phyloP scores from a whole-genome alignment of 345 rosid species.

The Linum tenue region DNA sequence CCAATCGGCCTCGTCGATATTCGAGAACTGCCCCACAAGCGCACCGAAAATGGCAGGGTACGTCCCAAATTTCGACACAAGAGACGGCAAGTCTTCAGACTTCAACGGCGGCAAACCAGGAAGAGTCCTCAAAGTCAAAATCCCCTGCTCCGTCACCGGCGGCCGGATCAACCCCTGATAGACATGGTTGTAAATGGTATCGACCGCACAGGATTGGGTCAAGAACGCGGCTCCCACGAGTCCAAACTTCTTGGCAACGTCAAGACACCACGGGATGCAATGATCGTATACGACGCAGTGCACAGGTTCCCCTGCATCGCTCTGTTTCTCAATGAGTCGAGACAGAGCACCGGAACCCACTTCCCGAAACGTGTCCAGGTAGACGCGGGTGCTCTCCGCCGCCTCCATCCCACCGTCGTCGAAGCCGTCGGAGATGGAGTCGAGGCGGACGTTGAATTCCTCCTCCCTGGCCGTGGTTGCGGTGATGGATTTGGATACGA shows the following conservation, averaged over 20 bases:
- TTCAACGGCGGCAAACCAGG: slow-evolving; percentile 26
- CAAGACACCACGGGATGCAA: slow-evolving; percentile 28
- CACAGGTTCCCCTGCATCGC: slow-evolving; percentile 1
- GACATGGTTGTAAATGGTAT: slow-evolving; percentile 24
- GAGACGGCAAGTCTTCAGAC: slow-evolving; percentile 21
- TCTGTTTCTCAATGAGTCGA: slow-evolving; percentile 14
- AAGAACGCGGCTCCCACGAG: slow-evolving; percentile 16
- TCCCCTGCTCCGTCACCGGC: background rate
- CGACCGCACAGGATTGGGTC: slow-evolving; percentile 33
- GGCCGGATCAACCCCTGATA: slow-evolving; percentile 4
- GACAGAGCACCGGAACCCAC: slow-evolving; percentile 19
- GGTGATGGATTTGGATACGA: slow-evolving; percentile 14
- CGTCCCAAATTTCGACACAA: slow-evolving; percentile 3
- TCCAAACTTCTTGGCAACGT: slow-evolving; percentile 29
- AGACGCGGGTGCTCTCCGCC: slow-evolving; percentile 3
- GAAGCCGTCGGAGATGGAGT: slow-evolving; percentile 33
- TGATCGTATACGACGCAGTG: slow-evolving; percentile 17
- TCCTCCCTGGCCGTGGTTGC: background rate
- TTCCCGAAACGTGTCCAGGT: slow-evolving; percentile 11
- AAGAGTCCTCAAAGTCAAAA: slow-evolving; percentile 4
- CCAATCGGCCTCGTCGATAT: background rate
- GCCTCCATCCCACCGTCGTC: slow-evolving; percentile 18
- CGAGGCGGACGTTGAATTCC: background rate
- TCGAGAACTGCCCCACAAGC: background rate
- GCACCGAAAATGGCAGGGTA: background rate